Evolutionary conservation across 2,329 filamentous ascomycete species (phyloP), one percentile per base, ranked within the genome.

Genomic region (Plectosphaerella plurivora): DNA sequence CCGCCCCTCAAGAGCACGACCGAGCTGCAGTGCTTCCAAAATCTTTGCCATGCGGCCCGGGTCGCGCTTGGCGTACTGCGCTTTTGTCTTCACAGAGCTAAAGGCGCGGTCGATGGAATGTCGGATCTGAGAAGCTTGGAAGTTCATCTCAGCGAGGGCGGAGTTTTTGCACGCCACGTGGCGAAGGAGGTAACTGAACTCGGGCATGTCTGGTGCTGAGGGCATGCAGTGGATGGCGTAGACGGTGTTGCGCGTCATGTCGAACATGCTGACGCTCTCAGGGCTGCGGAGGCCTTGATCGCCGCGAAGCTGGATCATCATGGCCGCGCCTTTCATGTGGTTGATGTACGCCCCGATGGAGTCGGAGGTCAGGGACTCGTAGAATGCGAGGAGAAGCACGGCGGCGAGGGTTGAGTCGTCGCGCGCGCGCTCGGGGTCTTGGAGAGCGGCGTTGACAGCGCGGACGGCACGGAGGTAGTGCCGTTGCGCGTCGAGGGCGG

Each of bases 271-370:
- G 15, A 57, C 57, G 37, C 57, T 56, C 33, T 59, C 59, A 2
- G 54, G 54, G n/a, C 54, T 54, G 15, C 57, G 53, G 45, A 58
- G 52, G 7, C 56, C 51, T 14, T 50, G 51, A 22, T 57, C 51
- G 3, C 59, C 57, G 11, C 57, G 53, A 42, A 60, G 54, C 46
- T 57, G 56, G 16, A 60, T 56, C 2, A 60, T 56, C 24, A 59
- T 56, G 35, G 58, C 58, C 12, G 58, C 58, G 25, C 58, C 58
- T 36, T 60, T 60, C 52, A 60, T 57, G 47, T 60, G 58, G 36
- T 58, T 57, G 9, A 54, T 53, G 18, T 60, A 60, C 35, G 58
- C 58, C 1, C 49, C 47, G 12, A 60, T 57, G 15, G 57, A 55
- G 20, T 55, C 44, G 6, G 55, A 53, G 9, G 54, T 54, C 46